Conservation (phyloP, 129 eudicot species). For the Flaveria linearis region DNA sequence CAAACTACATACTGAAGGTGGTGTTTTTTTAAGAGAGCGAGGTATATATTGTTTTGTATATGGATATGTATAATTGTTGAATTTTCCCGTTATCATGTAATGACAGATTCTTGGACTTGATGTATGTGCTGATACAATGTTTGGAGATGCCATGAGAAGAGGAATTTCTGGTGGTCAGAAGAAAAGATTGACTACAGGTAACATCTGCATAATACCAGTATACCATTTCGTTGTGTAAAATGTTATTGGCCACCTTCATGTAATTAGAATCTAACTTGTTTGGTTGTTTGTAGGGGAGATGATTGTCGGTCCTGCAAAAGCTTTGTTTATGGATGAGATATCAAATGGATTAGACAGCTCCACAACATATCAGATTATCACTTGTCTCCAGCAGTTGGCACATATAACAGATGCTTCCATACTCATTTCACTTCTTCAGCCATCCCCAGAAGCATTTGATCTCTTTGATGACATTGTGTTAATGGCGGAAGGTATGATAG, state of each 20-base stretch:
- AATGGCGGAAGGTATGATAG: slow-evolving; percentile 85
- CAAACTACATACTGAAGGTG: slow-evolving; percentile 58
- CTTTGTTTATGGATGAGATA: slow-evolving; percentile 86
- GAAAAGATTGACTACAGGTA: slow-evolving; percentile 90
- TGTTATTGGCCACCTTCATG: background rate
- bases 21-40: slow-evolving; percentile 11
- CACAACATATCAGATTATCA: slow-evolving; percentile 78
- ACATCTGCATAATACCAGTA: background rate
- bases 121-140: slow-evolving; percentile 73
- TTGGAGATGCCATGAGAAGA: slow-evolving; percentile 86
- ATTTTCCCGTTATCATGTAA: background rate
- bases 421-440: slow-evolving; percentile 88
- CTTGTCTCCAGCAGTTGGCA: slow-evolving; percentile 73
- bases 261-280: background rate
- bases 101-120: slow-evolving; percentile 91
- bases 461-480: slow-evolving; percentile 83
- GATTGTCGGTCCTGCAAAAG: slow-evolving; percentile 86
- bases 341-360: slow-evolving; percentile 94
- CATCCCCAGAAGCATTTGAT: slow-evolving; percentile 82
- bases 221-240: slow-evolving; percentile 7
- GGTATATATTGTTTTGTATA: background rate
- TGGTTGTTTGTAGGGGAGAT: slow-evolving; percentile 61
- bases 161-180: slow-evolving; percentile 95
- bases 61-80: slow-evolving; percentile 1
- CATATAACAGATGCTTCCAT: slow-evolving; percentile 76